Conservation (phyloP, 495 filamentous ascomycete species). For the Neurospora africana region DNA sequence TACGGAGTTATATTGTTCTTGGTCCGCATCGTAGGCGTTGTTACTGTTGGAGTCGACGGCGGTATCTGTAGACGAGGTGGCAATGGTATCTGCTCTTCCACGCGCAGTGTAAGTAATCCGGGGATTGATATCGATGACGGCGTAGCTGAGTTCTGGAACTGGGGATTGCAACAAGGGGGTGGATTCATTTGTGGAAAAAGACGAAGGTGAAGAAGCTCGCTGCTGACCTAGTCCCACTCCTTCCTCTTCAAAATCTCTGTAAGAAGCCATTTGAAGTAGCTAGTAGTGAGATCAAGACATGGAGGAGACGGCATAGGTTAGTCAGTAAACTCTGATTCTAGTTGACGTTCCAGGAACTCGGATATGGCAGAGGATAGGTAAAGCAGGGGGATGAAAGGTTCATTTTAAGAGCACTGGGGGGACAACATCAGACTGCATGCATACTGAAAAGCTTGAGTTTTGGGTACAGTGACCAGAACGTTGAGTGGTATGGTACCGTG, state of each 20-base stretch:
- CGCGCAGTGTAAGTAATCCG: not conserved
- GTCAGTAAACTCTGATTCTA: not conserved
- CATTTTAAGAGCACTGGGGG: not conserved
- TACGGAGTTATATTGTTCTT: not conserved
- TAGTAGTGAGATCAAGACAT: not conserved
- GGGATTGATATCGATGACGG: not conserved
- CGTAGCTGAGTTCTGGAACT: not conserved
- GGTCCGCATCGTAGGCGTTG: not conserved
- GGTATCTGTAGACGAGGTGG: not conserved
- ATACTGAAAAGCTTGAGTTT: not conserved
- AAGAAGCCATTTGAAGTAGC: not conserved
- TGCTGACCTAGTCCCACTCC: not conserved
- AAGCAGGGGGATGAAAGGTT: not conserved
- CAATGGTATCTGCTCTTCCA: not conserved
- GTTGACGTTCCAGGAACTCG: not conserved
- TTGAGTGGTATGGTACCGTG: not conserved
- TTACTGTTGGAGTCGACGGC: not conserved
- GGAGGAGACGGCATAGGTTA: not conserved
- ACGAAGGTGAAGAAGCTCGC: not conserved
- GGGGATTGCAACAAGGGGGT: not conserved
- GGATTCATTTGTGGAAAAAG: not conserved
- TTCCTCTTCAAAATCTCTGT: not conserved
- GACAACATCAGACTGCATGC: not conserved
- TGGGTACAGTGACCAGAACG: not conserved
- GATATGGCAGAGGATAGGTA: not conserved